These are phyloP conservation scores for Pholiota microspora DNA, from an alignment of 768 basidiomycete species.

Conservation along the genomic window DNA sequence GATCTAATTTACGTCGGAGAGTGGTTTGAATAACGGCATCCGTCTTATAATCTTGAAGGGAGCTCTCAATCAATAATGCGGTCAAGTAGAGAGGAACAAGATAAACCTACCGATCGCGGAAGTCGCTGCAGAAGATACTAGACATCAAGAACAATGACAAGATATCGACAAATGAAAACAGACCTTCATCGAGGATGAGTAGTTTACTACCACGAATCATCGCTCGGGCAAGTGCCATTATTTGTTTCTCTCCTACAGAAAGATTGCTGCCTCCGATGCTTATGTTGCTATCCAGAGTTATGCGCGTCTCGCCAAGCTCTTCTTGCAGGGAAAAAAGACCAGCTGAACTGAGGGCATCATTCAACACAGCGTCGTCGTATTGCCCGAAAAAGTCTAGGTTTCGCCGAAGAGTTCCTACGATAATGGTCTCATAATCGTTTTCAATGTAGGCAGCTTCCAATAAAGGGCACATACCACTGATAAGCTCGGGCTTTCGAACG, in stretches of 20 bases:
- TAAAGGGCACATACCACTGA: conserved; percentile 39
- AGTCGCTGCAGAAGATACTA: conserved; percentile 30
- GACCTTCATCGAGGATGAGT: conserved; percentile 62
- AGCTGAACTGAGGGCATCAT: conserved; percentile 37
- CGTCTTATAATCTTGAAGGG: conserved; percentile 48
- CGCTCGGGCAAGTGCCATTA: conserved; percentile 63
- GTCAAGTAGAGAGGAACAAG: not conserved
- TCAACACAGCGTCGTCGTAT: conserved; percentile 45
- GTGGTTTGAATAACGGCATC: conserved; percentile 70
- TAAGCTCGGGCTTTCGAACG: conserved; percentile 39
- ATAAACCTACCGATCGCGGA: conserved; percentile 41
- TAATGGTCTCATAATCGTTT: no score
- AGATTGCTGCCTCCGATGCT: conserved; percentile 63
- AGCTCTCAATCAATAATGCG: not conserved
- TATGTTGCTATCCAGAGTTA: conserved; percentile 44
- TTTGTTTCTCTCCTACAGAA: conserved; percentile 72
- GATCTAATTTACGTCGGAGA: conserved; percentile 59
- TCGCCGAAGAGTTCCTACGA: conserved; percentile 48
- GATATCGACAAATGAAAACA: conserved; percentile 4
- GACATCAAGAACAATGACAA: not conserved
- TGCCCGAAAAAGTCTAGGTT: conserved; percentile 66
- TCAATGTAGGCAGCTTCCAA: not conserved
- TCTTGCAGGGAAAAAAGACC: conserved; percentile 36
- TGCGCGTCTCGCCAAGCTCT: conserved; percentile 45
- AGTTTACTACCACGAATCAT: conserved; percentile 56